Evolutionary conservation across 116 monocot genomes (phyloP).

Genomic region (Zostera marina): DNA sequence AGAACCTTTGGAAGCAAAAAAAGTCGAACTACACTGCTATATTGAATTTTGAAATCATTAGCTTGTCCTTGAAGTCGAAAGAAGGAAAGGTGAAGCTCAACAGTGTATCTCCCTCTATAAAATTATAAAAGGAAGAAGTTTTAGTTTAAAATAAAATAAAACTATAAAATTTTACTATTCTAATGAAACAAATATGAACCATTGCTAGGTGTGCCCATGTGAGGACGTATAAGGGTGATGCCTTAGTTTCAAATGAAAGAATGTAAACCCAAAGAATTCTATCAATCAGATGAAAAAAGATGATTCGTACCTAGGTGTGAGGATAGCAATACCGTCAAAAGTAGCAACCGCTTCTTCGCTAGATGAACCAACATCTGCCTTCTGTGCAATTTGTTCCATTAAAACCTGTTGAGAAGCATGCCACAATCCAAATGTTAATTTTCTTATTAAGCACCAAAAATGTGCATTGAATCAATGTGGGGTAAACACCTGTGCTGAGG

Average conservation of each 20-base stretch:
- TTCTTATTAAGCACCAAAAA: background rate
- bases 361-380: slow-evolving; percentile 90
- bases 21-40: slow-evolving; percentile 88
- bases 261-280: background rate
- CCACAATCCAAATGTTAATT: background rate
- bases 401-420: slow-evolving; percentile 33
- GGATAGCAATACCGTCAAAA: slow-evolving; percentile 94
- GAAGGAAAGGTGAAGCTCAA: slow-evolving; percentile 94
- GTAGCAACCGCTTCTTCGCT: slow-evolving; percentile 80
- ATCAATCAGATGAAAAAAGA: background rate
- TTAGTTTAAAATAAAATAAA: background rate
- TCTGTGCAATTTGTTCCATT: slow-evolving; percentile 51
- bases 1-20: slow-evolving; percentile 88
- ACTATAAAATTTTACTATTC: background rate
- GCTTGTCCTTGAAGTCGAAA: slow-evolving; percentile 97
- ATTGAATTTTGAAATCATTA: slow-evolving; percentile 98
- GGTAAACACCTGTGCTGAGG: slow-evolving; percentile 71
- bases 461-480: background rate
- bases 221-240: background rate
- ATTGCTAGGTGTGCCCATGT: slow-evolving; percentile 89
- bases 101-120: slow-evolving; percentile 78
- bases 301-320: slow-evolving; percentile 67
- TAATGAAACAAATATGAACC: background rate
- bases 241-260: background rate
- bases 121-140: background rate